Evolutionary conservation across 163 green algal species (phyloP).

Genomic region (Prototheca wickerhamii): DNA sequence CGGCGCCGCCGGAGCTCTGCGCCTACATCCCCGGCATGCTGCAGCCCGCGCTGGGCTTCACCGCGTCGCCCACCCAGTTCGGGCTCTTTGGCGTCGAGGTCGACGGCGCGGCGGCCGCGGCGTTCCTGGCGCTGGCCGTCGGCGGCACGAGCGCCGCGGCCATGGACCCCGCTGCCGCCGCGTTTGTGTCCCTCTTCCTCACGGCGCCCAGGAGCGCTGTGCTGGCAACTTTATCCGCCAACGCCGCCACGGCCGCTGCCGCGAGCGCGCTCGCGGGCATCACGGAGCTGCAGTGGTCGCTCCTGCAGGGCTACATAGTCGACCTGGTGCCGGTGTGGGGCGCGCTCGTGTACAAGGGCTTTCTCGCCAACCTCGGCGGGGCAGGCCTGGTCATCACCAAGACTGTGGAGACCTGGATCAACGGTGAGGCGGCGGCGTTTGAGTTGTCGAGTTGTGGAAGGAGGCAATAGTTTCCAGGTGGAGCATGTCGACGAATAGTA

Average conservation of each 20-base stretch:
- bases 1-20: constrained; percentile 20
- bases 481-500: too few relatives aligned
- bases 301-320: constrained; percentile 22
- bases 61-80: constrained; percentile 2
- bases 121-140: constrained; percentile 8
- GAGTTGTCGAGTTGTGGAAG: neutral
- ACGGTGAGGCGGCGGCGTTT: constrained; percentile 12
- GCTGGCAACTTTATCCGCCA: constrained; percentile 6
- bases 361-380: neutral
- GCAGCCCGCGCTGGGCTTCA: neutral
- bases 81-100: neutral
- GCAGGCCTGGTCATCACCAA: constrained; percentile 24
- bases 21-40: constrained; percentile 6
- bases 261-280: constrained; percentile 8
- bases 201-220: neutral
- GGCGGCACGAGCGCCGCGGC: constrained; percentile 6
- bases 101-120: neutral
- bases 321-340: constrained; percentile 19
- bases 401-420: constrained; percentile 21
- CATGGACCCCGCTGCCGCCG: constrained; percentile 10
- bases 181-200: constrained; percentile 21
- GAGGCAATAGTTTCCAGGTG: too few relatives aligned
- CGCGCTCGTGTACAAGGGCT: constrained; percentile 8
- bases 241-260: neutral
- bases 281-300: constrained; percentile 9